Conservation (phyloP, 1,284 basidiomycete genomes). For the Inonotus obliquus region DNA sequence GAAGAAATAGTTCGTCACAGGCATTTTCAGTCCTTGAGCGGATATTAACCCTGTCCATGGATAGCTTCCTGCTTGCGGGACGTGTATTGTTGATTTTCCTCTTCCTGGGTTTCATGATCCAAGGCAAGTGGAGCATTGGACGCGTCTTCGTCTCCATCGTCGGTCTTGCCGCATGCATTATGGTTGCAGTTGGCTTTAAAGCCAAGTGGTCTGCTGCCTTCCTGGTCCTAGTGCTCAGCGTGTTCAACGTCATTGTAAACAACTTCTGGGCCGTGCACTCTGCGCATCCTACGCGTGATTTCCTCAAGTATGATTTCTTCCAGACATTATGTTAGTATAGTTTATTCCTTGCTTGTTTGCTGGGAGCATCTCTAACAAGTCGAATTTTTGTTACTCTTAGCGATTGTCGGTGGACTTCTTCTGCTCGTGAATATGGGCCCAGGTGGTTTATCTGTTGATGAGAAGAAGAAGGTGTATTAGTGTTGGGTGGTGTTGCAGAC, state of each 20-base stretch:
- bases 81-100: constrained; percentile 98
- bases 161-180: constrained; percentile 88
- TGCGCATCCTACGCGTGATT: constrained; percentile 93
- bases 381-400: constrained; percentile 45
- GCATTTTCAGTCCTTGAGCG: not conserved
- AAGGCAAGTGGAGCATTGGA: constrained; percentile 85
- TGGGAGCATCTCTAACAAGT: constrained; percentile 9
- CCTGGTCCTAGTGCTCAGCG: constrained; percentile 86
- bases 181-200: constrained; percentile 99
- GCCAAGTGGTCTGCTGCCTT: constrained; percentile 99
- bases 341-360: not conserved
- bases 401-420: constrained; percentile 96
- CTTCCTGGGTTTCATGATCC: constrained; percentile 96
- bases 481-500: not conserved
- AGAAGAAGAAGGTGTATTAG: constrained; percentile 95
- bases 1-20: constrained; percentile 85
- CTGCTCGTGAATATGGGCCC: constrained; percentile 98
- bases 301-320: constrained; percentile 97
- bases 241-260: constrained; percentile 98
- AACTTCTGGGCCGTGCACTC: constrained; percentile 98
- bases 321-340: constrained; percentile 77
- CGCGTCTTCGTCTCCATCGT: constrained; percentile 85
- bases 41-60: not conserved
- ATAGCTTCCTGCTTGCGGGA: constrained; percentile 92
- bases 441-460: constrained; percentile 95